Evolutionary conservation across 768 basidiomycete species (phyloP), one percentile per base, ranked within the genome.

Genomic region (Psilocybe subaeruginosa): DNA sequence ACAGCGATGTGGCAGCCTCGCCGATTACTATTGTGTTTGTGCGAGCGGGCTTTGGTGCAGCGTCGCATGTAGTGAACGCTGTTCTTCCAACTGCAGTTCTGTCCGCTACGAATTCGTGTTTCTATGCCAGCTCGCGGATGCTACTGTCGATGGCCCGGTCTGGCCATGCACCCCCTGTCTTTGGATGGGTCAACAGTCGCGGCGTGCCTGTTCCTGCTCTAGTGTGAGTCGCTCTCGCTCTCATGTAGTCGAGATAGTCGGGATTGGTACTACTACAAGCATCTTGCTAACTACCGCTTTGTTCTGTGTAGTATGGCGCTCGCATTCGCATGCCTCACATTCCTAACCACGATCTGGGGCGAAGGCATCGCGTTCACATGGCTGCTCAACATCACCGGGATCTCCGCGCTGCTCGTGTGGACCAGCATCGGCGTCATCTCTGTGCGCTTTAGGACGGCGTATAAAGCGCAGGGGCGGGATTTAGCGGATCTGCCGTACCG

Each of bases 351-450:
- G 4, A 82, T 87, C 61, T 86, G 85, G 85, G 81, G 84, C 14
- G 76, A 79, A 49, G 82, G 82, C 11, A 68, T 83, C 58, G 82
- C 82, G 45, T 85, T 86, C 64, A 80, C 78, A 1, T 85, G 83
- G 88, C 75, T 89, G 8, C 74, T 88, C 53, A 85, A 87, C 64
- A 74, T 89, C 54, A 85, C 85, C 7, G 87, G 89, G 45, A 85
- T 90, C 48, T 87, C 85, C 1, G 85, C 86, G 1, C 75, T 91
- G 52, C 80, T 90, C 60, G 86, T 87, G 45, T 91, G 89, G 88
- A 82, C 80, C 27, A 80, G 83, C 30, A 85, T 88, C 60, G 81
- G 80, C 8, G 16, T 77, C 33, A 85, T 84, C 35, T 84, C 81
- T 4, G 68, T 89, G 37, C 84, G 87, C 31, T 90, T 91, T 77